Percentiles rank a stretch among this genome's conserved stretches.
Evolutionary conservation across 78 protist genomes (phyloP).

Genomic region (Dictyostelium capitatum): DNA sequence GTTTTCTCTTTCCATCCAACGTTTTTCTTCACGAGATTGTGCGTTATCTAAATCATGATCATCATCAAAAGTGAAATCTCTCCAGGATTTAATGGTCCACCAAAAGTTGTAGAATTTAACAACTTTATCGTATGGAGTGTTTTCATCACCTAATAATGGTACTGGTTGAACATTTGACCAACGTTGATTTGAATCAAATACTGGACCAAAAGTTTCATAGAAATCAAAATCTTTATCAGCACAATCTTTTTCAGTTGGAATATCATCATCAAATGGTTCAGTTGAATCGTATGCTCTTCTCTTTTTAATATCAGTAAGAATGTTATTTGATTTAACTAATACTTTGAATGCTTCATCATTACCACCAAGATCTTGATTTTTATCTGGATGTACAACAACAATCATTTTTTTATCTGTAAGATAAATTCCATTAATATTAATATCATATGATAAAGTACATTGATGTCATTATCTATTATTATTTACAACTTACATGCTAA

Average conservation of each 20-base stretch:
- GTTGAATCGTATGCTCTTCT: conserved; percentile 91
- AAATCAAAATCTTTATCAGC: conserved; percentile 57
- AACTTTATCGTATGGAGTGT: conserved; percentile 79
- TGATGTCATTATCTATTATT: not conserved
- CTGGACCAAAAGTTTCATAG: conserved; percentile 76
- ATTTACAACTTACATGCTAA: conserved; percentile 47
- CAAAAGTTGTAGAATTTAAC: conserved; percentile 92
- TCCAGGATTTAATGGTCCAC: conserved; percentile 92
- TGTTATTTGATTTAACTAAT: conserved; percentile 87
- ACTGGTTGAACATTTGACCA: conserved; percentile 85
- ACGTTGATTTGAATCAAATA: conserved; percentile 80
- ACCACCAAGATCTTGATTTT: conserved; percentile 70
- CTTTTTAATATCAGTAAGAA: conserved; percentile 76
- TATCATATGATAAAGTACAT: not conserved
- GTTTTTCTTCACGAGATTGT: conserved; percentile 90
- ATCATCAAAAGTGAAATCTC: conserved; percentile 91
- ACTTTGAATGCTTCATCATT: conserved; percentile 88
- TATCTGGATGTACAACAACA: conserved; percentile 93
- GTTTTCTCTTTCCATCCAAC: conserved; percentile 92
- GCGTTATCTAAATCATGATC: conserved; percentile 83
- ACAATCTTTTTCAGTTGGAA: conserved; percentile 59
- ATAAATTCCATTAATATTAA: conserved; percentile 21
- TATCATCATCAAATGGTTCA: conserved; percentile 89
- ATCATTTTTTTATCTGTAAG: conserved; percentile 65
- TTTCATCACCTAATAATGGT: conserved; percentile 84